These are phyloP conservation scores for Sabuloglossum arenarium DNA, from an alignment of 495 filamentous ascomycete genomes.

Conservation along the genomic window DNA sequence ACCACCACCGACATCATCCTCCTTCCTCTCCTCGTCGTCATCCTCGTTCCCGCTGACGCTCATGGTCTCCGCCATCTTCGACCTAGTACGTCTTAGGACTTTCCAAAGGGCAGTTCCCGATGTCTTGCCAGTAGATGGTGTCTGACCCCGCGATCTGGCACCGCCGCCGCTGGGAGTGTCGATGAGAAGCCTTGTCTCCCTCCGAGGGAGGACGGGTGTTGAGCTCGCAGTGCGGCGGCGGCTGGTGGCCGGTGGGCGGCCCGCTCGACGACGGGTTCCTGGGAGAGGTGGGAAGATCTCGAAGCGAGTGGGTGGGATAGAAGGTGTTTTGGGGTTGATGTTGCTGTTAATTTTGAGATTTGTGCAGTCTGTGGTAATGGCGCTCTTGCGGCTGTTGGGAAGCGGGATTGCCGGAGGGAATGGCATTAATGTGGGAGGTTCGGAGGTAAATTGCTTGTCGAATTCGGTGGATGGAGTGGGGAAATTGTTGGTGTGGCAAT, in stretches of 20 bases:
- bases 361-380: background rate
- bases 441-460: constrained; percentile 1
- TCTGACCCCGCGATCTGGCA: background rate
- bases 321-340: constrained; percentile 11
- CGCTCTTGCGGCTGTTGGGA: background rate
- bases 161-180: background rate
- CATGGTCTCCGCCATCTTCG: constrained; percentile 1
- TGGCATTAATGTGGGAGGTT: background rate
- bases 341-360: background rate
- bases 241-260: background rate
- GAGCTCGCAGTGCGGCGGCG: constrained; percentile 1
- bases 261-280: constrained; percentile 22
- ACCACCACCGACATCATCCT: background rate
- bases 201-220: background rate
- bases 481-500: background rate
- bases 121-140: background rate
- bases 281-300: constrained; percentile 71
- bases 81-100: background rate
- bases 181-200: background rate
- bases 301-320: constrained; percentile 60
- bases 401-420: background rate
- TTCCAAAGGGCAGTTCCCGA: background rate
- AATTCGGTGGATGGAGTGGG: constrained; percentile 2
- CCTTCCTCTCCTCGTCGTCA: background rate
- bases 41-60: background rate